These are phyloP conservation scores for Naumovozyma castellii DNA, from an alignment of 805 yeast species.

Conservation along the genomic window DNA sequence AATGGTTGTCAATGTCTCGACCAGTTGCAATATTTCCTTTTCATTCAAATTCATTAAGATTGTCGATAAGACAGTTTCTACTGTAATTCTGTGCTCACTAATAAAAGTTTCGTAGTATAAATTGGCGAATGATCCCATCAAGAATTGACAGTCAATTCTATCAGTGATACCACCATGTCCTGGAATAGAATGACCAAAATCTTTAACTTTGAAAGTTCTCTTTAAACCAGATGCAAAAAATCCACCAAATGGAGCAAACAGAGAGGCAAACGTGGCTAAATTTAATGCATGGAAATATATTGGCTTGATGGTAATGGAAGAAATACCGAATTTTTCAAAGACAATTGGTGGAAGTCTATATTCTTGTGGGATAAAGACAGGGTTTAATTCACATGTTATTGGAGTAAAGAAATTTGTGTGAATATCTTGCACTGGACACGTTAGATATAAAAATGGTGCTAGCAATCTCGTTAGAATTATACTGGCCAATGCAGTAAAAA, in stretches of 20 bases:
- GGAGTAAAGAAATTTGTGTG: constrained; percentile 51
- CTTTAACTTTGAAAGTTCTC: constrained; percentile 92
- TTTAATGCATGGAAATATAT: constrained; percentile 81
- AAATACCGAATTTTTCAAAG: constrained; percentile 39
- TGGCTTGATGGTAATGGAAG: constrained; percentile 62
- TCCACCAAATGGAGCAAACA: constrained; percentile 97
- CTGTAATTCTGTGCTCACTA: constrained; percentile 58
- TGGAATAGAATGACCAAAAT: constrained; percentile 96
- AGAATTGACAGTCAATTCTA: constrained; percentile 93
- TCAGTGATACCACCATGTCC: constrained; percentile 99
- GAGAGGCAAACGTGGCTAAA: constrained; percentile 88
- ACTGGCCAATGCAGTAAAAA: constrained; percentile 75
- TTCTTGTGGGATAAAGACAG: constrained; percentile 77
- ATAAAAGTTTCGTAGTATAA: constrained; percentile 89
- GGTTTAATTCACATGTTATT: constrained; percentile 71
- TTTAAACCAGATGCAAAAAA: constrained; percentile 96
- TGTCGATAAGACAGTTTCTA: constrained; percentile 66
- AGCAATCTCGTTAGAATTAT: constrained; percentile 55
- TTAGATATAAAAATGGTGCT: constrained; percentile 60
- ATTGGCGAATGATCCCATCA: constrained; percentile 94
- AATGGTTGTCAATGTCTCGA: constrained; percentile 39
- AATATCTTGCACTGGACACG: constrained; percentile 75
- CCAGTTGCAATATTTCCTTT: constrained; percentile 54
- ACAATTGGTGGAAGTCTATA: constrained; percentile 66
- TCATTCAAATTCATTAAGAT: constrained; percentile 61